Base-by-base conservation (phyloP, 192 early-diverging fungal species). In the Rhizophagus sp. region DNA sequence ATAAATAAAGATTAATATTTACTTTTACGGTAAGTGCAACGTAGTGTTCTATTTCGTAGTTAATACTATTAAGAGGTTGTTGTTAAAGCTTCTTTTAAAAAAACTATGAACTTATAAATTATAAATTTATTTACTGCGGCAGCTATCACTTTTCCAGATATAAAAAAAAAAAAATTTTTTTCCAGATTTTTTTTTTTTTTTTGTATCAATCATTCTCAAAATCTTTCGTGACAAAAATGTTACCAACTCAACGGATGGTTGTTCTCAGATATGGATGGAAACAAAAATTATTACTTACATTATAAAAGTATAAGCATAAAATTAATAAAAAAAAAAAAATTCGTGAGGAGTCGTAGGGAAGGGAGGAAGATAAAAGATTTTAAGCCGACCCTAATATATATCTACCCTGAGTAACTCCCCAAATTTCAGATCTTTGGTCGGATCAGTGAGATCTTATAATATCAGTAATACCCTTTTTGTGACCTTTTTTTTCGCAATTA, bases 241-340 rank as follows among this genome's bases (percentile, higher is more conserved):
- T 70, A 70, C 22, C 36, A 34, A 41, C 34, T 11, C 61, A 76
- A 76, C 36, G 76, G 76, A 78, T 78, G 76, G 76, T 67, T 78
- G 39, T 47, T 78, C 63, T 78, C 9, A 39, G 34, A 52, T 64
- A 78, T 52, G 62, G 76, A 70, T 70, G 34, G 19, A 15, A 39
- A 70, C 3, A 70, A 70, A n/a, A 36, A 10, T 5, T 4, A 41
- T 39, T 78, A 78, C 76, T 78, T 68, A 78, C 77, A 79, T 68
- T 65, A 44, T 47, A 68, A 34, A 24, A 75, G 39, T 78, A 78
- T 68, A 49, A 78, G 64, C n/a, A 69, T 79, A 69, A 79, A 75
- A 75, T 75, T 12, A 47, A 47, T 47, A 12, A 47, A 47, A 75
- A 57, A 52, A 57, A 19, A 70, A 70, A 70, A 70, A 41, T 70